A percentile compares a stretch with the other conserved stretches of the same genome.
phyloP scores from a whole-genome alignment of 192 early-diverging fungal species.

The Dissophora globulifera region DNA sequence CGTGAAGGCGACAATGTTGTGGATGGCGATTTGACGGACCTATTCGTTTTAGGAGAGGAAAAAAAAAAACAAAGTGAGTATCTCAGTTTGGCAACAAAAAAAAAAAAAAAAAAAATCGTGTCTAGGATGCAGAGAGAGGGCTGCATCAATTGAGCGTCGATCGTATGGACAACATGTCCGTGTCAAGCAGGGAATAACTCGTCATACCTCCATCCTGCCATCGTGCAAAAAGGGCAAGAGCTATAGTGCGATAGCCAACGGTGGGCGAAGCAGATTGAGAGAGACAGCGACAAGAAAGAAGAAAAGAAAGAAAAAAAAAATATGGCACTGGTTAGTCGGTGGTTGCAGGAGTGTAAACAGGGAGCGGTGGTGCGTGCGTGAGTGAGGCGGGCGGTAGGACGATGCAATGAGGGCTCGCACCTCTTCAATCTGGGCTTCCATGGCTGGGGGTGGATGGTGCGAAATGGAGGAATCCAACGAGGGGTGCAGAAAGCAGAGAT shows the following conservation, averaged over 20 bases:
- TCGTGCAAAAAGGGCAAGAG: constrained; percentile 81
- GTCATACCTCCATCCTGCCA: constrained; percentile 74
- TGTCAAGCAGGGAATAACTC: not conserved
- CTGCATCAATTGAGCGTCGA: no score
- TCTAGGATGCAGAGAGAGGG: no score
- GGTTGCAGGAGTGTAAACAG: no score
- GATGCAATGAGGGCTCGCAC: no score
- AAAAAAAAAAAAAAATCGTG: no score
- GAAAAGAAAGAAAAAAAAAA: no score
- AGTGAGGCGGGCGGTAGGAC: no score
- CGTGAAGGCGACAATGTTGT: constrained; percentile 81
- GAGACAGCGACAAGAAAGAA: no score
- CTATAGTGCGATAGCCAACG: not conserved
- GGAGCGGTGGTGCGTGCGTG: no score
- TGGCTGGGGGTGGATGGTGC: constrained; percentile 7
- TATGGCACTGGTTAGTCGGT: no score
- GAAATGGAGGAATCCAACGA: constrained; percentile 3
- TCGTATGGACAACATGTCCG: no score
- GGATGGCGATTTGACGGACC: constrained; percentile 82
- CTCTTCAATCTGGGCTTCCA: constrained; percentile 49
- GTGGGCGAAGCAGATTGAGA: constrained; percentile 45
- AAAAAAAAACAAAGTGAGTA: not conserved
- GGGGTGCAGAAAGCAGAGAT: not conserved
- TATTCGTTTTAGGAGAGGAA: constrained; percentile 16
- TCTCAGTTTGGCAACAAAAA: no score